Base-by-base conservation (phyloP, 2,329 filamentous ascomycete genomes). In the Trichophyton simii region DNA sequence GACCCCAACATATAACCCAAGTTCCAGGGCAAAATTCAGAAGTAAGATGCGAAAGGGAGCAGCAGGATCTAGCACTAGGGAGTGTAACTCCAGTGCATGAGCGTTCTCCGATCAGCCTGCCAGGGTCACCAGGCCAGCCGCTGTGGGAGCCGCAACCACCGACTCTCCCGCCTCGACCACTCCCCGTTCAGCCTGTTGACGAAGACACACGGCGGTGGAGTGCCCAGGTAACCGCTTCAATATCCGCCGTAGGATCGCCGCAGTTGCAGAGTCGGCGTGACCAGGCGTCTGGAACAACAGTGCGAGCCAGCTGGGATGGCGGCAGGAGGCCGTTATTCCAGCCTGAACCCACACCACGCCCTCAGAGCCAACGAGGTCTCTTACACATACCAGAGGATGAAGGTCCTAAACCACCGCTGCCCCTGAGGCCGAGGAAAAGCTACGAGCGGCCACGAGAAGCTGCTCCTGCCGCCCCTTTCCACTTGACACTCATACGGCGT, bases 401-500 rank as follows among this genome's bases (percentile, higher is more conserved):
- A 15, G 22, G 38, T 1, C 57, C 41, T 5, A 59, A 41, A 34
- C 31, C 42, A 31, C 58, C 58, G 13, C 25, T 55, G 18, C 48
- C 58, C 34, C 11, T 58, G 20, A 58, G 57, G 38, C 55, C 61
- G 13, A 61, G 34, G 50, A 58, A 60, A 25, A 64, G 44, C 34
- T 22, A n/a, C 50, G 63, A 63, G 1, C 42, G 11, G n/a, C 34
- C 41, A 18, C 55, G 44, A 38, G 58, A 62, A 8, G 8, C 42
- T 18, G 13, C 13, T 25, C 38, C 42, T 22, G 52, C 60, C 1
- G 36, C 60, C 11, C 65, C 65, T 31, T 76, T 76, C 59, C 70
- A 71, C 60, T 71, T 79, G 54, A 86, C 83, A 0, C 72, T 91
- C 13, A 89, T 91, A 67, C 84, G 88, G n/a, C 82, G 87, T 65